phyloP scores from a whole-genome alignment of 2,329 filamentous ascomycete genomes.

The Clonostachys rosea region DNA sequence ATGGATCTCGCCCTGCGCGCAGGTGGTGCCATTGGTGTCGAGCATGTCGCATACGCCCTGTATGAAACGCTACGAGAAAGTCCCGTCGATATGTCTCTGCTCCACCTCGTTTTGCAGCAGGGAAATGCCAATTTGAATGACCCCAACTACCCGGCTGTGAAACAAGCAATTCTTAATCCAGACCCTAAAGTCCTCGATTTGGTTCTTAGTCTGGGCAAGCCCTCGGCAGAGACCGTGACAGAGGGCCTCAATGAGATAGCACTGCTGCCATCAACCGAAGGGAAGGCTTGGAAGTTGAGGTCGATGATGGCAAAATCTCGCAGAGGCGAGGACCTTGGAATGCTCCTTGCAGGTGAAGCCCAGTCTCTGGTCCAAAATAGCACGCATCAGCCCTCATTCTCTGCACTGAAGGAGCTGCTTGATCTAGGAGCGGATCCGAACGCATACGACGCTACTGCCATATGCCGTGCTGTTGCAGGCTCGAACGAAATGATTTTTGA shows the following conservation, averaged over 20 bases:
- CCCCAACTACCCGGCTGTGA: slow-evolving; percentile 35
- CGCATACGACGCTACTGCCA: slow-evolving; percentile 40
- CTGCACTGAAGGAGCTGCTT: slow-evolving; percentile 40
- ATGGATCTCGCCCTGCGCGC: slow-evolving; percentile 38
- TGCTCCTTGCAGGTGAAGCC: slow-evolving; percentile 46
- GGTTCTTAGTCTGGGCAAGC: slow-evolving; percentile 38
- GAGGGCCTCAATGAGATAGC: slow-evolving; percentile 35
- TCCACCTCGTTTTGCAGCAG: slow-evolving; percentile 41
- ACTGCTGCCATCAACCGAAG: slow-evolving; percentile 33
- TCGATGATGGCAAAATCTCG: slow-evolving; percentile 36
- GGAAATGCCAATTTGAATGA: slow-evolving; percentile 50
- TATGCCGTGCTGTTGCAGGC: slow-evolving; percentile 44
- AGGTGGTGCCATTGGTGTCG: slow-evolving; percentile 34
- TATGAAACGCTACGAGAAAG: slow-evolving; percentile 33
- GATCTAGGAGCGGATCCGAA: slow-evolving; percentile 51
- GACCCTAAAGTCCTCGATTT: slow-evolving; percentile 44
- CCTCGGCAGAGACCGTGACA: slow-evolving; percentile 34
- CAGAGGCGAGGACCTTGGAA: slow-evolving; percentile 35
- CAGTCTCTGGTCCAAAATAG: slow-evolving; percentile 32
- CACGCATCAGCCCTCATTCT: slow-evolving; percentile 27
- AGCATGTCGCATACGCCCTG: slow-evolving; percentile 36
- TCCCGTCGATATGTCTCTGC: slow-evolving; percentile 43
- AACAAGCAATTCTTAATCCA: slow-evolving; percentile 30
- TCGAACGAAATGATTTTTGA: slow-evolving; percentile 40
- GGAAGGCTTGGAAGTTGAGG: slow-evolving; percentile 44